These are phyloP conservation scores for Conticribra guillardii DNA, from an alignment of 108 stramenopile genomes.

Conservation along the genomic window DNA sequence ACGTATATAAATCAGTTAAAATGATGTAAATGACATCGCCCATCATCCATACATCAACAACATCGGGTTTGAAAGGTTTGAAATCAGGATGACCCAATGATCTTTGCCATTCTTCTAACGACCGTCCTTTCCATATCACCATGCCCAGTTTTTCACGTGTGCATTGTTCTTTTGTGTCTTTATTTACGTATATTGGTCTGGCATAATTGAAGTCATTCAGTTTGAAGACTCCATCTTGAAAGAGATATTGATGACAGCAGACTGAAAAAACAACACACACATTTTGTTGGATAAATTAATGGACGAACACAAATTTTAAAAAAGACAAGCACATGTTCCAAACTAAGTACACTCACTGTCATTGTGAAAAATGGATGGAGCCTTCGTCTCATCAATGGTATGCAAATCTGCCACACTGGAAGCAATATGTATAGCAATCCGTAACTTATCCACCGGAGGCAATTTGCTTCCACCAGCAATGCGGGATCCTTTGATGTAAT, in stretches of 20 bases:
- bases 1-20: constrained; percentile 43
- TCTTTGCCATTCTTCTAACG: constrained; percentile 32
- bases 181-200: constrained; percentile 36
- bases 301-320: too few species aligned
- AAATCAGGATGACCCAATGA: neutral
- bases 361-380: constrained; percentile 53
- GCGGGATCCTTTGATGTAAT: constrained; percentile 44
- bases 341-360: constrained; percentile 35
- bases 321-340: neutral
- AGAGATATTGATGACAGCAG: constrained; percentile 61
- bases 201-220: constrained; percentile 61
- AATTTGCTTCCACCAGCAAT: constrained; percentile 22
- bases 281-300: neutral
- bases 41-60: constrained; percentile 57
- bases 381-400: constrained; percentile 45
- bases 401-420: constrained; percentile 61
- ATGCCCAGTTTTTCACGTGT: constrained; percentile 24
- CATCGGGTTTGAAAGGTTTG: constrained; percentile 29
- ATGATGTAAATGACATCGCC: constrained; percentile 48
- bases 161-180: constrained; percentile 29
- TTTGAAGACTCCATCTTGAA: constrained; percentile 63
- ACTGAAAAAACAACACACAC: constrained; percentile 7
- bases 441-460: constrained; percentile 23
- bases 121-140: constrained; percentile 44
- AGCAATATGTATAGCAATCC: constrained; percentile 46